phyloP scores from a whole-genome alignment of 441 rosid genomes.

The Pelargonium citronellum region DNA sequence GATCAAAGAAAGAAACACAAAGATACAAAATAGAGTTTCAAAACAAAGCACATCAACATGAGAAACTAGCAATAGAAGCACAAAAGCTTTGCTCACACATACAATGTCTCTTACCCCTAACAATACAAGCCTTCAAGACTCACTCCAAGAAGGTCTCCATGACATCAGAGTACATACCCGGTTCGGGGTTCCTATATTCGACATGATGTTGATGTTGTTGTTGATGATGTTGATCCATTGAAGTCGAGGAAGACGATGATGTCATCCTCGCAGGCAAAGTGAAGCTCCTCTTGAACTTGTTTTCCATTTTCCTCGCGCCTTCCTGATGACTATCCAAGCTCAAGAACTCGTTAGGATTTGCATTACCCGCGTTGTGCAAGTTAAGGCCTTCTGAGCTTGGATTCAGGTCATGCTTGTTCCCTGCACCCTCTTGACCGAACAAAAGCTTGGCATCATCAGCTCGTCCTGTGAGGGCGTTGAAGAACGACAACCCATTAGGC shows the following conservation, averaged over 20 bases:
- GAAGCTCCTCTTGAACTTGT: constrained; percentile 74
- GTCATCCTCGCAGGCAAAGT: constrained; percentile 75
- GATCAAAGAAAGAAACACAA: background rate
- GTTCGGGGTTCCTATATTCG: no score
- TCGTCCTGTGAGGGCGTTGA: constrained; percentile 66
- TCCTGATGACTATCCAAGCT: constrained; percentile 63
- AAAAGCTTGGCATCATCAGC: constrained; percentile 65
- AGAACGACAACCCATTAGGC: constrained; percentile 76
- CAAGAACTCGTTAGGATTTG: constrained; percentile 46
- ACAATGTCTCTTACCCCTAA: background rate
- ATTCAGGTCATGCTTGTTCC: no score
- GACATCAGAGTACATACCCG: constrained; percentile 60
- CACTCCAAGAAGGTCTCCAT: constrained; percentile 73
- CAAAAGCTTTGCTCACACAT: background rate
- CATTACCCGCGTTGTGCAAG: no score
- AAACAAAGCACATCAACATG: background rate
- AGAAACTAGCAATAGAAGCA: background rate
- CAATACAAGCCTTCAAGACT: background rate
- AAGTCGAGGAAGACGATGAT: constrained; percentile 62
- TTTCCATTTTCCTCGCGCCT: constrained; percentile 40
- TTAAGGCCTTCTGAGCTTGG: constrained; percentile 42
- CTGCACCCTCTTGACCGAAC: constrained; percentile 25
- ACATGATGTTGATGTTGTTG: constrained; percentile 1
- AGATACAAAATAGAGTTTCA: background rate
- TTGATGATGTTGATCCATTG: constrained; percentile 51